Conservation (phyloP, 2,329 filamentous ascomycete genomes). For the Ascochyta rabiei region DNA sequence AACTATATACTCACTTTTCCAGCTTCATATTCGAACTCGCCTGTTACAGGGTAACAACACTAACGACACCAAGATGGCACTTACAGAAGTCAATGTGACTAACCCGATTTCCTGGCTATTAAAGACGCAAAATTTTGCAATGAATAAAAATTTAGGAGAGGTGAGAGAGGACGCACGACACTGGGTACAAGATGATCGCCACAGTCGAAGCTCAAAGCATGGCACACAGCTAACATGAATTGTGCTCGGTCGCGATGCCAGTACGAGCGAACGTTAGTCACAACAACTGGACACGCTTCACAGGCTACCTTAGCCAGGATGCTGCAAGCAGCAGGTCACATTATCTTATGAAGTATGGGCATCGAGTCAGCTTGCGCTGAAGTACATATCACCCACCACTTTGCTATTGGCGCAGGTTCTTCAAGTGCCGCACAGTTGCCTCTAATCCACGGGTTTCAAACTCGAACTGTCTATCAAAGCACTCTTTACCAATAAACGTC, state of each 20-base stretch:
- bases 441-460: no score
- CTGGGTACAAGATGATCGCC: neutral
- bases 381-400: no score
- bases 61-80: neutral
- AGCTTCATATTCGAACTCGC: neutral
- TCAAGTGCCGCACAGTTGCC: no score
- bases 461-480: no score
- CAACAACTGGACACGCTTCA: no score
- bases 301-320: no score
- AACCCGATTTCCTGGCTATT: neutral
- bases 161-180: neutral
- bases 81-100: neutral
- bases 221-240: neutral
- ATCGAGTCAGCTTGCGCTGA: no score
- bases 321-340: no score
- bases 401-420: no score
- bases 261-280: no score
- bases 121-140: neutral
- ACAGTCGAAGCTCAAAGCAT: neutral
- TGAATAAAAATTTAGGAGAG: neutral
- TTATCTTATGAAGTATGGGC: no score
- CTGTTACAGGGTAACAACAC: neutral
- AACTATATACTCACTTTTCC: neutral
- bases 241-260: neutral
- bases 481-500: no score